Conservation (phyloP, 306 rosid genomes). For the Clitoria ternatea region DNA sequence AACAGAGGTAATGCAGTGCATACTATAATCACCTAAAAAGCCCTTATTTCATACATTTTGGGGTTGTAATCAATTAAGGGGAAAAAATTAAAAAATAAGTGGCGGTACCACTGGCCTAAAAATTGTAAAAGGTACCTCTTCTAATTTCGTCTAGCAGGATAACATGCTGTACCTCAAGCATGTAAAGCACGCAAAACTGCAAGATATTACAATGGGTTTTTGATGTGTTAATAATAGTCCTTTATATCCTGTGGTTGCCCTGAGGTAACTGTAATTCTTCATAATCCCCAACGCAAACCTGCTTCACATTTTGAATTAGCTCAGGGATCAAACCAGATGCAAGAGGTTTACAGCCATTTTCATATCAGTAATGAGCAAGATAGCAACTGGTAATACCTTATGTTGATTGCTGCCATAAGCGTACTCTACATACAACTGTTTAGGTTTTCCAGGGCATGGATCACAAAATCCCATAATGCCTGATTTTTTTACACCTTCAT, state of each 20-base stretch:
- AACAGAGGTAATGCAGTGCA: background rate
- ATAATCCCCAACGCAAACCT: conserved; percentile 71
- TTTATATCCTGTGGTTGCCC: conserved; percentile 54
- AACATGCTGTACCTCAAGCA: conserved; percentile 32
- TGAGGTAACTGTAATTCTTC: conserved; percentile 68
- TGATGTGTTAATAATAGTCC: conserved; percentile 13
- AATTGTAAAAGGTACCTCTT: conserved; percentile 30
- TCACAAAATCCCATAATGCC: conserved; percentile 97
- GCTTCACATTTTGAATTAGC: conserved; percentile 29
- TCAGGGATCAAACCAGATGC: background rate
- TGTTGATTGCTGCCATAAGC: conserved; percentile 47
- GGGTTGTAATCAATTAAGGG: background rate
- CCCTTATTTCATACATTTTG: conserved; percentile 26
- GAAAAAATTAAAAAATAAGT: background rate
- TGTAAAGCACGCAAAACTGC: conserved; percentile 43
- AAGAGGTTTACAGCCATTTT: background rate
- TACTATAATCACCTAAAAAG: background rate
- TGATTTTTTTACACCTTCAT: conserved; percentile 85
- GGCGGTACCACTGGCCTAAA: conserved; percentile 19
- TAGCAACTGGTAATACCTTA: conserved; percentile 52
- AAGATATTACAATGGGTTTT: conserved; percentile 28
- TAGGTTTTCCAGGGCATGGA: conserved; percentile 86
- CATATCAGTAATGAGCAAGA: background rate
- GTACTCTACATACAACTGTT: conserved; percentile 70
- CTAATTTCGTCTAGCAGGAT: conserved; percentile 12